A percentile compares a stretch with the other conserved stretches of the same genome.
Evolutionary conservation across 2,329 filamentous ascomycete genomes (phyloP).

Genomic region (Fusarium pilosicola): DNA sequence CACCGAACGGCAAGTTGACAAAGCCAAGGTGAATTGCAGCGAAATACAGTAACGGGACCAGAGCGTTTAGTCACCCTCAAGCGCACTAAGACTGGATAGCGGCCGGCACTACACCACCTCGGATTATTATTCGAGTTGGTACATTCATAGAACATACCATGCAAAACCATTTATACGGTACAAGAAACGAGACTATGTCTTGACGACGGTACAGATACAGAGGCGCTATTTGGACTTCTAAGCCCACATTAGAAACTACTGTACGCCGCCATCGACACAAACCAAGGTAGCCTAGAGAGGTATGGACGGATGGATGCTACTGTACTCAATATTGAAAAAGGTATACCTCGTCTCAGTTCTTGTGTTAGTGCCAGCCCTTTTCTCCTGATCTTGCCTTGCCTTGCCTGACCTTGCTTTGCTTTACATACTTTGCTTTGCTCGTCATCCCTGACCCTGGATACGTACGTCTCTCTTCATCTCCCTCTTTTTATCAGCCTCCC

Average conservation of each 20-base stretch:
- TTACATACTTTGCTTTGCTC: conserved; percentile 18
- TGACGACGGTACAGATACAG: neutral
- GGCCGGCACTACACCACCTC: conserved; percentile 30
- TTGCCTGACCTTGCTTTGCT: conserved; percentile 5
- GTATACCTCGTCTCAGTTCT: conserved; percentile 26
- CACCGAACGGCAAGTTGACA: neutral
- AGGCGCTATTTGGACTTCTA: conserved; percentile 1
- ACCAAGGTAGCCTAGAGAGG: conserved; percentile 8
- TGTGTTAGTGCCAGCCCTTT: conserved; percentile 40
- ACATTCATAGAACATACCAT: conserved; percentile 6
- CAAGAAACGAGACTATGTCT: conserved; percentile 6
- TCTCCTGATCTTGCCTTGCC: conserved; percentile 16
- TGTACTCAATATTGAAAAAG: conserved; percentile 12
- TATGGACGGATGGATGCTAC: conserved; percentile 5
- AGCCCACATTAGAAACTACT: conserved; percentile 23
- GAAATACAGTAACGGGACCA: conserved; percentile 17
- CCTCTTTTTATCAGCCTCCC: conserved; percentile 24
- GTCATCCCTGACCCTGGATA: conserved; percentile 30
- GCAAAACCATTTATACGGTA: neutral
- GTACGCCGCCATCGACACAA: conserved; percentile 27
- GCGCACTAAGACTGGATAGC: conserved; percentile 24
- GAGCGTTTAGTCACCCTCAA: conserved; percentile 4
- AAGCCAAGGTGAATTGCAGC: neutral
- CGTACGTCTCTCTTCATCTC: conserved; percentile 34
- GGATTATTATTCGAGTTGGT: conserved; percentile 25